A percentile compares a stretch with the other conserved stretches of the same genome.
phyloP scores from a whole-genome alignment of 306 rosid species.

The Urtica urens region DNA sequence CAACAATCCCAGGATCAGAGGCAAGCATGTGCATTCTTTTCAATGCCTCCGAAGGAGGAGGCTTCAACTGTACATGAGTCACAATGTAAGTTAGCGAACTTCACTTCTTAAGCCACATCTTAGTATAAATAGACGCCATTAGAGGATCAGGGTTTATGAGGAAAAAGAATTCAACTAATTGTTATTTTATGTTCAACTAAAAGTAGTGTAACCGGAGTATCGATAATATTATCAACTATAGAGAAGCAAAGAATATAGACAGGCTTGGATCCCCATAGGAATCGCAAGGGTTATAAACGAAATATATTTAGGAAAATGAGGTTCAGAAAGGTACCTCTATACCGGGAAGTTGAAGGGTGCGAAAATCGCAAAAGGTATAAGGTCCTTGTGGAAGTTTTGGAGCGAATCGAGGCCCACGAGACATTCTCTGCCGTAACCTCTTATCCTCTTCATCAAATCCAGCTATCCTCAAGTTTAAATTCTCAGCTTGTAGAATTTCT shows the following conservation, averaged over 20 bases:
- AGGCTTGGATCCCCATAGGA: too few relatives aligned
- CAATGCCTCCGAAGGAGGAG: constrained; percentile 76
- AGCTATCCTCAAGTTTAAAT: constrained; percentile 61
- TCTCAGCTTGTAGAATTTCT: constrained; percentile 58
- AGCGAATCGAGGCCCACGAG: constrained; percentile 33
- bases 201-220: too few relatives aligned
- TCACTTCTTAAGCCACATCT: too few relatives aligned
- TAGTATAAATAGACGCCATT: too few relatives aligned
- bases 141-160: too few relatives aligned
- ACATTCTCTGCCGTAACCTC: constrained; percentile 60
- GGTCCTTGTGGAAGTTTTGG: constrained; percentile 79
- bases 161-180: too few relatives aligned
- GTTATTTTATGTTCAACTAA: too few relatives aligned
- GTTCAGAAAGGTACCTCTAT: constrained; percentile 43
- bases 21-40: constrained; percentile 96
- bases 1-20: constrained; percentile 90
- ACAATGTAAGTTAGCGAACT: too few relatives aligned
- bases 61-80: constrained; percentile 55
- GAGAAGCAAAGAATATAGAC: too few relatives aligned
- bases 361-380: constrained; percentile 69
- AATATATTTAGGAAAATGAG: constrained; percentile 1
- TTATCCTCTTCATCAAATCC: constrained; percentile 90
- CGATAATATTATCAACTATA: too few relatives aligned
- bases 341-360: constrained; percentile 79
- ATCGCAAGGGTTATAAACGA: too few relatives aligned